Evolutionary conservation across 805 yeast species (phyloP), one percentile per base, ranked within the genome.

Genomic region (Metschnikowia hibisci): DNA sequence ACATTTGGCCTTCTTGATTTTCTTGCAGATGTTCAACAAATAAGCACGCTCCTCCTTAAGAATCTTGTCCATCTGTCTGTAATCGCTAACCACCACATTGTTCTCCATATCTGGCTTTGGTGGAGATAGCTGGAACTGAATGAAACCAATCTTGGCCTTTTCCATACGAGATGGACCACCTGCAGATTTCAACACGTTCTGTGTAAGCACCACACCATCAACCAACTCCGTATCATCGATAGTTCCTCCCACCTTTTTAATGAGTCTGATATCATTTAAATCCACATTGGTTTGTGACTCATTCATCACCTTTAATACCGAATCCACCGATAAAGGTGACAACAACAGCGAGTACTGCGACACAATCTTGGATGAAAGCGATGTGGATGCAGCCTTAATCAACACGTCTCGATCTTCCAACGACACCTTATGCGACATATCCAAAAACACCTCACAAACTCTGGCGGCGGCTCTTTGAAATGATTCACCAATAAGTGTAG

Each of bases 61-160:
- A 55, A 93, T 93, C 71, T 91, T 93, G 68, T 93, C 99, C 99
- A 93, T 93, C 69, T 93, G 99, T 67, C 99, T 81, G 73, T 93
- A 93, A 66, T 93, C 99, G 61, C 87, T 93, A 43, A 93, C 98
- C 45, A 93, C 96, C 39, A 93, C 91, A 62, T 90, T 91, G 66
- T 93, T 93, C 71, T 93, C 99, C 84, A 95, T 84, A 61, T 89
- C 97, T 15, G 97, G 97, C 63, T 89, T 89, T 52, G 97, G 97
- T 18, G 97, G 96, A 15, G 96, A 87, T 50, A 89, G 77, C 74
- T 87, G 99, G 73, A 87, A 93, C 73, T 89, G 99, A 59, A 86
- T 79, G 60, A 86, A 77, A 23, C 86, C 98, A 61, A 88, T 88
- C 53, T 76, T 78, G 12, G 99, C 98, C 73, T 90, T 91, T 62